Evolutionary conservation across 2,329 filamentous ascomycete genomes (phyloP).

Genomic region (Calonectria ilicicola): DNA sequence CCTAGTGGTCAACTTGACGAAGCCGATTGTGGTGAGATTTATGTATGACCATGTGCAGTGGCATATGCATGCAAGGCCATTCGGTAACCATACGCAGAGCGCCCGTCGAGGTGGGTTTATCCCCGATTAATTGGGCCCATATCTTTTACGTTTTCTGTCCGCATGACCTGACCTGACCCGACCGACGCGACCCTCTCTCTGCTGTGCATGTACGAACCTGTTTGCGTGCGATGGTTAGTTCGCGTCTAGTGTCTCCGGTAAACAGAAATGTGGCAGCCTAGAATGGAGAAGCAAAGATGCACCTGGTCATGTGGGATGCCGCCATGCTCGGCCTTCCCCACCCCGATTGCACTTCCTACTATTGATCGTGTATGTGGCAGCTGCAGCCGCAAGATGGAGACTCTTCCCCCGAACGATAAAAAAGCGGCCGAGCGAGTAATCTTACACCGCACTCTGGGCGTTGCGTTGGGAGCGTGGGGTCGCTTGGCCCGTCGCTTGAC

Average conservation of each 20-base stretch:
- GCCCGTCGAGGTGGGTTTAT: not conserved
- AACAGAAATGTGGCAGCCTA: constrained; percentile 27
- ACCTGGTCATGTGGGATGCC: not conserved
- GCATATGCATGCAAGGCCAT: not conserved
- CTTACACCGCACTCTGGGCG: not conserved
- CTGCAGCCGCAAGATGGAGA: constrained; percentile 32
- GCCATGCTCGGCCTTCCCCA: constrained; percentile 5
- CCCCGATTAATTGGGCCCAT: not conserved
- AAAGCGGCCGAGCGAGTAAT: constrained; percentile 26
- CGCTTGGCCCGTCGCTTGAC: not conserved
- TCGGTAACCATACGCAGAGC: not conserved
- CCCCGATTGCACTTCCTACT: not conserved
- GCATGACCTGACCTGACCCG: constrained; percentile 2
- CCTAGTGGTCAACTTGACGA: not conserved
- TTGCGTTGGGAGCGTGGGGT: constrained; percentile 21
- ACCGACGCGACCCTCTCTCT: not conserved
- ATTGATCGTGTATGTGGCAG: constrained; percentile 17
- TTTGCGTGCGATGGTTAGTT: not conserved
- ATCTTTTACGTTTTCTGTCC: not conserved
- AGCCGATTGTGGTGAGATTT: not conserved
- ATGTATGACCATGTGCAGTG: not conserved
- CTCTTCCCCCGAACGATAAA: constrained; percentile 19
- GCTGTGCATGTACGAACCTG: too few species aligned
- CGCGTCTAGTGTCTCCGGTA: not conserved
- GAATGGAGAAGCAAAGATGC: constrained; percentile 11